A percentile compares a stretch with the other conserved stretches of the same genome.
These are phyloP conservation scores for Trichoderma erinaceum DNA, from an alignment of 495 filamentous ascomycete species.

Conservation along the genomic window DNA sequence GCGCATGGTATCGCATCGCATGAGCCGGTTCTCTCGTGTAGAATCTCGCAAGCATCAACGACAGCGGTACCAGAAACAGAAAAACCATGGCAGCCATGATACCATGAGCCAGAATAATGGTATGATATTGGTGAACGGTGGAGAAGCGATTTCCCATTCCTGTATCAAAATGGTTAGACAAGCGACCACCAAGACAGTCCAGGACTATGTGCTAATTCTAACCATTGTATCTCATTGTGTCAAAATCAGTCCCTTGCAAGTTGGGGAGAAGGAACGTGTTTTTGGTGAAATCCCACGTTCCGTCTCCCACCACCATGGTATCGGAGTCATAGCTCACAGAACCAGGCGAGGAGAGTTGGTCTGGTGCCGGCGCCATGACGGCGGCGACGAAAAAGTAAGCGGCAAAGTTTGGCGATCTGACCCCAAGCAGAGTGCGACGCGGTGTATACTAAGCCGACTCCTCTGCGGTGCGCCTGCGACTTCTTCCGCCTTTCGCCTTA, in stretches of 20 bases:
- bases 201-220: not conserved
- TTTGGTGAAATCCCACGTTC: constrained; percentile 78
- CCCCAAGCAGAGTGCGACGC: not conserved
- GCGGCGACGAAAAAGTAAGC: constrained; percentile 20
- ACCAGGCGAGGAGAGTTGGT: constrained; percentile 64
- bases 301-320: constrained; percentile 81
- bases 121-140: constrained; percentile 67
- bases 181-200: not conserved
- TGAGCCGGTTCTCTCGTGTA: constrained; percentile 49
- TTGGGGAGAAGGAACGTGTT: constrained; percentile 88
- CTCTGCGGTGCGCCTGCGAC: not conserved
- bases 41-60: constrained; percentile 75
- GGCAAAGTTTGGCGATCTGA: not conserved
- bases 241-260: constrained; percentile 79
- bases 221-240: constrained; percentile 96
- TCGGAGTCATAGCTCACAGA: constrained; percentile 77
- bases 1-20: constrained; percentile 75
- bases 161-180: constrained; percentile 31
- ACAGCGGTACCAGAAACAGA: constrained; percentile 71
- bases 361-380: constrained; percentile 44
- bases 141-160: constrained; percentile 90
- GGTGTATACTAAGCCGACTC: not conserved
- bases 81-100: constrained; percentile 84
- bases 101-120: constrained; percentile 74
- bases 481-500: not conserved